These are phyloP conservation scores for Podospora comata DNA, from an alignment of 495 filamentous ascomycete species.

Conservation along the genomic window DNA sequence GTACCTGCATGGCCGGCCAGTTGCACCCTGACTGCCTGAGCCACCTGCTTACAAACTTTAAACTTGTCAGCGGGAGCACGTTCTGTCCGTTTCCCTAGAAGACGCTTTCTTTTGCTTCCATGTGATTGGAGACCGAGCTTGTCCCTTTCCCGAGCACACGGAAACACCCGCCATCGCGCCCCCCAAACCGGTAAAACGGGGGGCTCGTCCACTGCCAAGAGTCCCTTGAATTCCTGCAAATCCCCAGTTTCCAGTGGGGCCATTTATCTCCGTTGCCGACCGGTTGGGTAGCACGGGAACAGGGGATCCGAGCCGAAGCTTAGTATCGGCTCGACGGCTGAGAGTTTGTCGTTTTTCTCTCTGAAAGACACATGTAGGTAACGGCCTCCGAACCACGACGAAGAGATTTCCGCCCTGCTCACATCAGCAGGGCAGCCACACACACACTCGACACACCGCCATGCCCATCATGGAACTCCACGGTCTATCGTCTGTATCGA, in stretches of 20 bases:
- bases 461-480: not conserved
- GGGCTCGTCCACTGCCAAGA: constrained; percentile 13
- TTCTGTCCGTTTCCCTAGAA: not conserved
- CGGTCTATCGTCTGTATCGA: not conserved
- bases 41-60: not conserved
- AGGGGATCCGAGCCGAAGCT: constrained; percentile 8
- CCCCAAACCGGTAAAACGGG: not conserved
- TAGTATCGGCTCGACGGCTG: not conserved
- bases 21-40: not conserved
- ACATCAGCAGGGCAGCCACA: constrained; percentile 2
- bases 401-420: not conserved
- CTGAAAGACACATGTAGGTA: not conserved
- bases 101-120: constrained; percentile 3
- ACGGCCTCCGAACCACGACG: not conserved
- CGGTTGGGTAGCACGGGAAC: constrained; percentile 14
- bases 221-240: not conserved
- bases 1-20: too few relatives aligned
- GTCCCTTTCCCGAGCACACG: not conserved
- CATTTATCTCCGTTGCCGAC: constrained; percentile 28
- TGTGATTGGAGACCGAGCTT: not conserved
- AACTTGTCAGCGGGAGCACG: constrained; percentile 9
- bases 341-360: not conserved
- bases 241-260: constrained; percentile 3
- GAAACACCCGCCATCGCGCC: constrained; percentile 16
- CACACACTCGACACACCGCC: not conserved